Evolutionary conservation across 306 rosid species (phyloP), one percentile per base, ranked within the genome.

Genomic region (Castanea crenata): DNA sequence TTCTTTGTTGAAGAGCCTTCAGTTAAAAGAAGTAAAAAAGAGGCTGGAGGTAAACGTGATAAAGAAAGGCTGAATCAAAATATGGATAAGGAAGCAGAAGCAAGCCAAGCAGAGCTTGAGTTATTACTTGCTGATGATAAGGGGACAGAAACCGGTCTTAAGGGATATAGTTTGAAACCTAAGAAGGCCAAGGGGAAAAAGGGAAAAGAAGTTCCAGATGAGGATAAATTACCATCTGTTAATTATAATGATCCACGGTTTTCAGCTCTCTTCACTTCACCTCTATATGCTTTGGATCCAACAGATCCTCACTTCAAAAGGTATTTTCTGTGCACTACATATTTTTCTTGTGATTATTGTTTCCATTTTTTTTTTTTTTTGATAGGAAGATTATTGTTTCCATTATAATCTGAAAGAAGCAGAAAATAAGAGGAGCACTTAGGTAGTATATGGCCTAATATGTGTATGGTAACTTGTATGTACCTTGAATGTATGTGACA

Each of bases 251-350:
- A 95, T 83, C 96, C 92, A 8, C 97, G 99, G 80, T 95, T 95
- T 87, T 84, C 89, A 1, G 81, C 87, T 31, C 84, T 95, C 68
- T 84, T 85, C 84, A 80, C 75, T 34, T 82, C 90, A 25, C 84
- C 91, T 41, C 87, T 76, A 67, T 95, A 71, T 89, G 92, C 85
- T 71, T 62, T 92, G 62, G 98, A 95, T 86, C 97, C 99, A 58
- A 95, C 99, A 0, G 84, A 90, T 70, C 99, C 99, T 1, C 87
- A 90, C 99, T 98, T 1, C 87, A 90, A 95, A 86, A 90, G 98
- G 98, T 94, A 90, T 73, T 29, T 78, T 62, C 74, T 55, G 29
- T 55, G 27, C 51, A 52, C 6, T 19, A 20, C 14, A 6, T 34
- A 8, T 3, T 5, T 64, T 64, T 15, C 46, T 31, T 64, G 70